These are phyloP conservation scores for Neopestalotiopsis sp. DNA, from an alignment of 2,329 filamentous ascomycete genomes.

Conservation along the genomic window DNA sequence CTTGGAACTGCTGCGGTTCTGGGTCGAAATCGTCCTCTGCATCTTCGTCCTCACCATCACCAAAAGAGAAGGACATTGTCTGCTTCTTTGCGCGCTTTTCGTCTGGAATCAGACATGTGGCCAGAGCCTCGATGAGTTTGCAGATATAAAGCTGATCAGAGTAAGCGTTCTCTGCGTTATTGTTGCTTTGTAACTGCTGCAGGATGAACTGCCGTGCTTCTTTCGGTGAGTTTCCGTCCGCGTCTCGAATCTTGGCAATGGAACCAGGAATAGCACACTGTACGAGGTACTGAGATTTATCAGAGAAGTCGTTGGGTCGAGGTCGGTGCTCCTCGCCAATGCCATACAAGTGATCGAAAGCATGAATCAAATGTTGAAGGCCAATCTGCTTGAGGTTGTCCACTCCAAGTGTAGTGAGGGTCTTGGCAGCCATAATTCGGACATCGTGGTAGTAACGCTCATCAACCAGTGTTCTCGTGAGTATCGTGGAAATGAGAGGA, in stretches of 20 bases:
- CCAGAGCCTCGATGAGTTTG: conserved; percentile 71
- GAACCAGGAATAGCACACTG: conserved; percentile 84
- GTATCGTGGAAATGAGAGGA: conserved; percentile 84
- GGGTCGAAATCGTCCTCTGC: conserved; percentile 46
- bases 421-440: conserved; percentile 81
- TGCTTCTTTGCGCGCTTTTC: conserved; percentile 47
- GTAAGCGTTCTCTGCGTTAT: conserved; percentile 87
- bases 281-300: conserved; percentile 84
- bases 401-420: conserved; percentile 77
- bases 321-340: conserved; percentile 79
- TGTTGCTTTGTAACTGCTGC: conserved; percentile 90
- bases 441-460: conserved; percentile 93
- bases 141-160: conserved; percentile 92
- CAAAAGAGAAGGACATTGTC: conserved; percentile 49
- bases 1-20: conserved; percentile 54
- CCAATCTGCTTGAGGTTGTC: conserved; percentile 76
- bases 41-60: conserved; percentile 47
- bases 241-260: conserved; percentile 78
- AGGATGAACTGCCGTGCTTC: conserved; percentile 83
- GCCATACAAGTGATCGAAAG: conserved; percentile 89
- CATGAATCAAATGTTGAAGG: conserved; percentile 81
- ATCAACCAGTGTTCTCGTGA: conserved; percentile 89
- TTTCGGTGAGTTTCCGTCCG: conserved; percentile 77
- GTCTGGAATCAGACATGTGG: conserved; percentile 61
- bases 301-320: conserved; percentile 87